Evolutionary conservation across 140 eudicot genomes (phyloP).

Genomic region (Senecio squalidus): DNA sequence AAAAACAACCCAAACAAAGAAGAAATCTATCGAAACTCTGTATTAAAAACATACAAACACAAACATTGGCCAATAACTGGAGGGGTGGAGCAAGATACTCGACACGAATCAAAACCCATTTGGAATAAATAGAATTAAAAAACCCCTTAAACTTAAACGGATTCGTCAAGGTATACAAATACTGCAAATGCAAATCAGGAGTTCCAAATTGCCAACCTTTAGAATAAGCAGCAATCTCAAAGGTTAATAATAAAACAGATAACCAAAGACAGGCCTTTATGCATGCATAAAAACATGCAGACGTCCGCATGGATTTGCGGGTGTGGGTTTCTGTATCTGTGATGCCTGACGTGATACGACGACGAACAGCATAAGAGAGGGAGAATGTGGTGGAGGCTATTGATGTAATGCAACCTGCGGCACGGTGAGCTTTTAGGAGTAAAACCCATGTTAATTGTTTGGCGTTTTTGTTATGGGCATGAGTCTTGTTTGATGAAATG

Average conservation of each 20-base stretch:
- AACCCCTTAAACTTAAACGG: conserved; percentile 41
- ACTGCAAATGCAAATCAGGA: conserved; percentile 49
- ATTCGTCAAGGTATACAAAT: conserved; percentile 33
- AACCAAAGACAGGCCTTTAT: conserved; percentile 49
- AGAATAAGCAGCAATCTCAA: conserved; percentile 66
- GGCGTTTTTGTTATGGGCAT: too few species aligned
- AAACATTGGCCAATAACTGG: conserved; percentile 63
- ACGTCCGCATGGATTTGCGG: not conserved
- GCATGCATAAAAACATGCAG: conserved; percentile 37
- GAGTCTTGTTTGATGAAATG: too few species aligned
- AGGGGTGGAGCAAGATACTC: conserved; percentile 88
- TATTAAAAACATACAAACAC: conserved; percentile 64
- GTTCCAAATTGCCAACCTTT: conserved; percentile 73
- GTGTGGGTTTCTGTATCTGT: conserved; percentile 44
- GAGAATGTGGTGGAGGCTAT: conserved; percentile 68
- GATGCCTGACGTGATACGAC: conserved; percentile 75
- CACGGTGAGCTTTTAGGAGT: too few species aligned
- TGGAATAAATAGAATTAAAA: conserved; percentile 53
- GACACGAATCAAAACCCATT: conserved; percentile 75
- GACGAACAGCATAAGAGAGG: conserved; percentile 72
- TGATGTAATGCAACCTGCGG: conserved; percentile 91
- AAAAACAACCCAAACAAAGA: conserved; percentile 85
- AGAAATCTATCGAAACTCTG: conserved; percentile 85
- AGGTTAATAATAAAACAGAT: conserved; percentile 48
- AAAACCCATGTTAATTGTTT: too few species aligned